Conservation (phyloP, 371 early-diverging fungal genomes). For the Mucor mucedo region DNA sequence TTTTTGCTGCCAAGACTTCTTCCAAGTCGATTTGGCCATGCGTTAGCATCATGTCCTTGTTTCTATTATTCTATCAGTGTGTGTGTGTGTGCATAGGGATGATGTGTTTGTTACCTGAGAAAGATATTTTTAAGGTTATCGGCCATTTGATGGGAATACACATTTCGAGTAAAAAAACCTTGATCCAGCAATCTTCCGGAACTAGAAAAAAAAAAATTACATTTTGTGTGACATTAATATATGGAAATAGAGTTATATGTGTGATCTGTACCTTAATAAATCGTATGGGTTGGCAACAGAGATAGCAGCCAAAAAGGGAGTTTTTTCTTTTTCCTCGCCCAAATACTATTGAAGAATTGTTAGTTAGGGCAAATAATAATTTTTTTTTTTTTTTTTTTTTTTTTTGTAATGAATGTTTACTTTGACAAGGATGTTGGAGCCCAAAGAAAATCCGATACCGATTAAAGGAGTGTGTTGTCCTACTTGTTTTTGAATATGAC, state of each 20-base stretch:
- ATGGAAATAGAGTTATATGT: not conserved
- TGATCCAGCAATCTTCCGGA: constrained; percentile 47
- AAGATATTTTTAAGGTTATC: constrained; percentile 69
- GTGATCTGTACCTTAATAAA: constrained; percentile 41
- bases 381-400: not conserved
- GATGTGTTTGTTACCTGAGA: constrained; percentile 32
- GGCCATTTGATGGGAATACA: constrained; percentile 77
- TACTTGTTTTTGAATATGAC: constrained; percentile 53
- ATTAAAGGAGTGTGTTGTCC: constrained; percentile 66
- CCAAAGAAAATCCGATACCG: constrained; percentile 83
- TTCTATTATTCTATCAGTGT: constrained; percentile 32
- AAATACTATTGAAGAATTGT: constrained; percentile 51
- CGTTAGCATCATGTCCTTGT: constrained; percentile 60
- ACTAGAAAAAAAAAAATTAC: constrained; percentile 22
- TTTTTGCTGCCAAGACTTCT: constrained; percentile 51
- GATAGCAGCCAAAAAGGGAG: constrained; percentile 72
- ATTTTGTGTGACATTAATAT: not conserved
- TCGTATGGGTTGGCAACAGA: constrained; percentile 86
- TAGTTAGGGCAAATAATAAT: not conserved
- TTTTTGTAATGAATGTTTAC: constrained; percentile 24
- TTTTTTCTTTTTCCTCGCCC: constrained; percentile 77
- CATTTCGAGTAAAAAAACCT: constrained; percentile 57
- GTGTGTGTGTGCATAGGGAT: not conserved
- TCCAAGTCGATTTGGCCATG: constrained; percentile 59
- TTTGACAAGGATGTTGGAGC: constrained; percentile 86